A percentile compares a stretch with the other conserved stretches of the same genome.
phyloP scores from a whole-genome alignment of 2,329 filamentous ascomycete genomes.

The Xylariaceae sp. region DNA sequence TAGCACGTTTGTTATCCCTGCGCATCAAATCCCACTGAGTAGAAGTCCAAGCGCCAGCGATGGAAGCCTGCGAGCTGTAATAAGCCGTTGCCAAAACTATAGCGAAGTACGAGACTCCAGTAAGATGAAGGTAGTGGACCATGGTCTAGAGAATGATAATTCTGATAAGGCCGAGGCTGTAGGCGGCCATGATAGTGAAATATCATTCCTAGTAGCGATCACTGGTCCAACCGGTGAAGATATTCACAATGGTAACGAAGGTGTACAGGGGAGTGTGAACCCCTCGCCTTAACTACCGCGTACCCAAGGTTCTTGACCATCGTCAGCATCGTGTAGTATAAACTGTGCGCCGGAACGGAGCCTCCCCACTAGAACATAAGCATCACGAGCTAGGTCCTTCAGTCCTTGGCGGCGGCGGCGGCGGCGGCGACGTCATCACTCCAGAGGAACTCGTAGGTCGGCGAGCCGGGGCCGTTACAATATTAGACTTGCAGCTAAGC shows the following conservation, averaged over 20 bases:
- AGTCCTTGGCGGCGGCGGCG: no score
- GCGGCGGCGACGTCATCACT: neutral
- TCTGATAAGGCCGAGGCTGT: neutral
- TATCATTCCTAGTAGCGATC: neutral
- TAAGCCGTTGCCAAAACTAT: neutral
- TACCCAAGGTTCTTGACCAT: neutral
- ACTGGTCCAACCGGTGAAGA: neutral
- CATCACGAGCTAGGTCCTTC: neutral
- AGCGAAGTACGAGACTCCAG: neutral
- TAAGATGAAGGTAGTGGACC: neutral
- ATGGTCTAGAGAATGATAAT: neutral
- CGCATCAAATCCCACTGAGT: neutral
- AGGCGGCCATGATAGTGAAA: neutral
- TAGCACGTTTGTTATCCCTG: neutral
- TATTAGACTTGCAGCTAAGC: neutral
- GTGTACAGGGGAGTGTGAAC: neutral
- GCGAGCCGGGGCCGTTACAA: neutral
- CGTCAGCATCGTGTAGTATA: neutral
- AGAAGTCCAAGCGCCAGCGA: neutral
- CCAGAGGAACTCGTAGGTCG: neutral
- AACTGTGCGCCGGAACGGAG: neutral
- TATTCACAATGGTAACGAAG: neutral
- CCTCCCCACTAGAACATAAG: neutral
- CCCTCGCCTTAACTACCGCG: neutral
- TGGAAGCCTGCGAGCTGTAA: neutral